phyloP scores from a whole-genome alignment of 2,329 filamentous ascomycete genomes.

The Blastomyces gilchristii region DNA sequence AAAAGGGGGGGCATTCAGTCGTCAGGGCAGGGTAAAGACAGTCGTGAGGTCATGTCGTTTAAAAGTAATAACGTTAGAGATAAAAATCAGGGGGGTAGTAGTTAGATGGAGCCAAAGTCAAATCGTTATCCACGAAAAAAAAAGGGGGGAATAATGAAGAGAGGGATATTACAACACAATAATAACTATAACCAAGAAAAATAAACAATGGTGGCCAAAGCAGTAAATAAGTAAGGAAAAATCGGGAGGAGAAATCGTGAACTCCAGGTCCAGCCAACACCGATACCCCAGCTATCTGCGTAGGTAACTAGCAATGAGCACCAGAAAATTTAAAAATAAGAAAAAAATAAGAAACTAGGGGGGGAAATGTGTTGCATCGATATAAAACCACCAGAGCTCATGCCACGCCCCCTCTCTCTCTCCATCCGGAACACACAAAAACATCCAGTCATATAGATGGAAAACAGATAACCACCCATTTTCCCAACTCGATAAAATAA shows the following conservation, averaged over 20 bases:
- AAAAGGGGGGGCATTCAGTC: not conserved
- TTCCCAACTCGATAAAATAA: not conserved
- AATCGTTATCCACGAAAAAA: not conserved
- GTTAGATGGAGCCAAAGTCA: not conserved
- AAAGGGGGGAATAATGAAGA: not conserved
- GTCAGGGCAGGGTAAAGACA: not conserved
- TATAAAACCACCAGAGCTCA: too few species aligned
- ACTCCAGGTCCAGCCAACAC: not conserved
- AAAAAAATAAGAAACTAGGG: too few species aligned
- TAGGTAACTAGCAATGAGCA: not conserved
- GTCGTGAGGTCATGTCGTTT: not conserved
- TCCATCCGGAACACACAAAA: too few species aligned
- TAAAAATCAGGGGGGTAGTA: not conserved
- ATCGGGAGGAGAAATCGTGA: not conserved
- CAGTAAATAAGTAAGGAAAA: not conserved
- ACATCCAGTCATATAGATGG: not conserved
- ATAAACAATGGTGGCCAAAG: not conserved
- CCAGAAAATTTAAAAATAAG: too few species aligned
- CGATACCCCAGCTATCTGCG: not conserved
- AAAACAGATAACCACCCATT: not conserved
- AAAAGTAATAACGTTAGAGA: not conserved
- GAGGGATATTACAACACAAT: not conserved
- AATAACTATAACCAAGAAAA: not conserved
- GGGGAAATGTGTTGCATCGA: too few species aligned
- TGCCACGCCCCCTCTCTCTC: too few species aligned